These are phyloP conservation scores for Leptographium wingfieldii DNA, from an alignment of 2,329 filamentous ascomycete species.

Conservation along the genomic window DNA sequence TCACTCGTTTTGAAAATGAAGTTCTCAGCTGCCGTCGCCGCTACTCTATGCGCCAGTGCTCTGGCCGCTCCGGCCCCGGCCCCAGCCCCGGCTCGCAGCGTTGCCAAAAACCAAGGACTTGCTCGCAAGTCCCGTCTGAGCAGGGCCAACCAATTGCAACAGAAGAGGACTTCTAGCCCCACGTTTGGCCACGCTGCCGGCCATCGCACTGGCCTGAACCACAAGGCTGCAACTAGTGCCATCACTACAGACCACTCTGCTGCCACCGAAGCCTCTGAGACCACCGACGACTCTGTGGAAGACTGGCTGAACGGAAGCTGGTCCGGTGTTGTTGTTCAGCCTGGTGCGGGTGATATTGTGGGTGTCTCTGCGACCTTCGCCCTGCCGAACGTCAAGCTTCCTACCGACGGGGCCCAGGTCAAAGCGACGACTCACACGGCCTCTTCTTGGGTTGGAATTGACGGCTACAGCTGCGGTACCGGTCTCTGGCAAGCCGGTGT, in stretches of 20 bases:
- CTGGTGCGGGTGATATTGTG: background rate
- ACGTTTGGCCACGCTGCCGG: background rate
- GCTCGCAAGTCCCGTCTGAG: background rate
- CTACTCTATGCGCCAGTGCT: background rate
- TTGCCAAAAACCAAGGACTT: background rate
- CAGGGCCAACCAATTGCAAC: background rate
- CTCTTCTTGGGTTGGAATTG: background rate
- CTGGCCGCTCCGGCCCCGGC: background rate
- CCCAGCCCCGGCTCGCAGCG: background rate
- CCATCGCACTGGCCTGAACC: background rate
- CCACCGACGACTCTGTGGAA: background rate
- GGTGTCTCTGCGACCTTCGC: background rate
- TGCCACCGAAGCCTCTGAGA: too few relatives aligned
- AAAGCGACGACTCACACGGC: background rate
- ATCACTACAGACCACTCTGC: too few relatives aligned
- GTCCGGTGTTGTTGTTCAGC: background rate
- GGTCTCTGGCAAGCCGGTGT: constrained; percentile 1
- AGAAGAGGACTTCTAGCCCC: background rate
- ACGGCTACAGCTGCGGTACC: background rate
- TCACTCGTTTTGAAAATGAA: background rate
- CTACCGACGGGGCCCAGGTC: background rate
- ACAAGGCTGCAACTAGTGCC: background rate
- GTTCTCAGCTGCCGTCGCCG: background rate
- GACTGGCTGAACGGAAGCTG: background rate
- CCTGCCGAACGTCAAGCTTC: background rate